Evolutionary conservation across 2,329 filamentous ascomycete genomes (phyloP).

Genomic region (Colletotrichum filicis): DNA sequence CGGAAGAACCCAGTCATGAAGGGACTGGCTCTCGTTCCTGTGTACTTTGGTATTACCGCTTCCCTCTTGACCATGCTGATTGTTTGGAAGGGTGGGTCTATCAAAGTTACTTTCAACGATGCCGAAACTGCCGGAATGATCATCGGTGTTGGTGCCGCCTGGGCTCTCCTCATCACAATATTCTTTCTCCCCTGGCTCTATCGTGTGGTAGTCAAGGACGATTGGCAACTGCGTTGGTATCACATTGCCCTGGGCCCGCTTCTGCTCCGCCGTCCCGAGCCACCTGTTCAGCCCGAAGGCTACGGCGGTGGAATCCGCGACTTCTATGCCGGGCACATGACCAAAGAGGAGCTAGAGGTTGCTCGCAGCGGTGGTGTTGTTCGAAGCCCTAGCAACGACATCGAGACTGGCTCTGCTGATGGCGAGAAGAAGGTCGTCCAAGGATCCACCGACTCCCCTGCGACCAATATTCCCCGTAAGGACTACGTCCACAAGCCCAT

Average conservation of each 20-base stretch:
- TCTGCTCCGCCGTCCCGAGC: constrained; percentile 52
- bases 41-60: constrained; percentile 68
- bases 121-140: constrained; percentile 58
- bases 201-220: constrained; percentile 63
- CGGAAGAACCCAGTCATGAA: constrained; percentile 53
- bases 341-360: constrained; percentile 56
- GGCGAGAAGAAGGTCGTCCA: constrained; percentile 46
- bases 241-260: constrained; percentile 61
- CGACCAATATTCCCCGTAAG: not conserved
- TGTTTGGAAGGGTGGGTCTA: constrained; percentile 36
- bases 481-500: constrained; percentile 38
- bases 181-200: constrained; percentile 67
- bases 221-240: constrained; percentile 65
- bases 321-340: constrained; percentile 63
- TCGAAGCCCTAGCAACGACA: constrained; percentile 29
- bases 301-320: constrained; percentile 51
- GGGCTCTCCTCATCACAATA: constrained; percentile 52
- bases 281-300: constrained; percentile 49
- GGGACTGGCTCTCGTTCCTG: constrained; percentile 57
- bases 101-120: constrained; percentile 30
- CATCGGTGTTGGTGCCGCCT: constrained; percentile 58
- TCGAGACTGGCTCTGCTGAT: constrained; percentile 39
- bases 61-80: constrained; percentile 39
- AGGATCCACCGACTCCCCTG: constrained; percentile 34
- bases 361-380: constrained; percentile 39